Base-by-base conservation (phyloP, 129 eudicot genomes). In the Gnaphalium uliginosum region DNA sequence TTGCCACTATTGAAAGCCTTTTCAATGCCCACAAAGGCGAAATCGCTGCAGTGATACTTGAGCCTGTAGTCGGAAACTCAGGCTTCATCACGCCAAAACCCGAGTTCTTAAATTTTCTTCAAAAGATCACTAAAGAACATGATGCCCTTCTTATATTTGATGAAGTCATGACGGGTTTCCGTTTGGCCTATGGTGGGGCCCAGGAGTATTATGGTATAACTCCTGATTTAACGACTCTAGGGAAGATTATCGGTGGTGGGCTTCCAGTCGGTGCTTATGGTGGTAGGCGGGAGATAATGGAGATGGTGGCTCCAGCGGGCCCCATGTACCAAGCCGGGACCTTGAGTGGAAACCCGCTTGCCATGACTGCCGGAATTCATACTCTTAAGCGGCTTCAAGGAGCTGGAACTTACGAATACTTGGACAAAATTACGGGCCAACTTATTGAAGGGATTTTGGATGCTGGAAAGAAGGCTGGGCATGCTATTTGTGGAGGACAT, bases 311-410 rank as follows among this genome's bases (percentile, higher is more conserved):
- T 18, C 99, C 99, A 1, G 92, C 99, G 1, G 97, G 99, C 22
- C 96, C 99, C 39, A 87, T 91, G 97, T 95, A 95, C 78, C 99
- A 95, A 51, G 99, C 97, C 0, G 97, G 96, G 57, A 95, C 97
- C 22, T 81, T 91, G 8, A 91, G 97, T 67, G 97, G 96, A 8
- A 95, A 95, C 90, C 99, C 97, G 14, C 75, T 95, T 70, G 99
- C 97, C 10, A 95, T 95, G 97, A 95, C 97, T 17, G 99, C 99
- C 1, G 99, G 97, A 1, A 91, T 95, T 48, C 96, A 89, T 79
- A 89, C 95, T 1, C 89, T 95, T n/a, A 91, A 91, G 83, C 82
- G 95, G 66, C 78, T 95, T 37, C 82, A 83, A 74, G 78, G 72
- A 33, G 59, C 86, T 0, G 99, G 99, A 43, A 81, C 69, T 5